Conservation (phyloP, 2,329 filamentous ascomycete genomes). For the Zasmidium angulare region DNA sequence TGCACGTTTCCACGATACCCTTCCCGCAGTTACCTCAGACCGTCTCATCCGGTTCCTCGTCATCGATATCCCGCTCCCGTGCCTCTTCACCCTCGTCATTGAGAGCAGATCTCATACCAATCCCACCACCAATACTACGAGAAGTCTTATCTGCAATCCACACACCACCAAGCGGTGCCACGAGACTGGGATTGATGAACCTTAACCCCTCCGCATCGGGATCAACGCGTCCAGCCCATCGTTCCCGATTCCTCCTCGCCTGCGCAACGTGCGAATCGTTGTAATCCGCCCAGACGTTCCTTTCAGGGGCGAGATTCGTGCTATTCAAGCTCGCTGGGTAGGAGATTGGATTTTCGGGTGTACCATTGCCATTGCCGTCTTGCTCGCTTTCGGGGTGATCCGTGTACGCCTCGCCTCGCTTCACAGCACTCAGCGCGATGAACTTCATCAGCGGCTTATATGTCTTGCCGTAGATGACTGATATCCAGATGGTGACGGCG, state of each 20-base stretch:
- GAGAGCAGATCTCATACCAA: background rate
- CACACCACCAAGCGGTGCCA: slow-evolving; percentile 49
- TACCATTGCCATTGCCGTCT: no score
- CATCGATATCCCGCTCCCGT: background rate
- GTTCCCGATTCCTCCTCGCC: slow-evolving; percentile 11
- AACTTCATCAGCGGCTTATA: slow-evolving; percentile 90
- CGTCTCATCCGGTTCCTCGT: background rate
- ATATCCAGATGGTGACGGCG: slow-evolving; percentile 82
- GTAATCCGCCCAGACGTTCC: slow-evolving; percentile 40
- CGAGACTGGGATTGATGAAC: slow-evolving; percentile 76
- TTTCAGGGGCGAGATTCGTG: slow-evolving; percentile 34
- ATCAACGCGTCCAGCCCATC: slow-evolving; percentile 6
- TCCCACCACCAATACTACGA: background rate
- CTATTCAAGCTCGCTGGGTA: slow-evolving; percentile 23
- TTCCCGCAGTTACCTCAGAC: background rate
- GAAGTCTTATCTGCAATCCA: slow-evolving; percentile 30
- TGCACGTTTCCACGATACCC: no score
- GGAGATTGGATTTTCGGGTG: slow-evolving; percentile 17
- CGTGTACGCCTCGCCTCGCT: slow-evolving; percentile 56
- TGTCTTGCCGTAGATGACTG: slow-evolving; percentile 73
- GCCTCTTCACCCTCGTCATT: background rate
- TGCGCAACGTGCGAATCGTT: slow-evolving; percentile 7
- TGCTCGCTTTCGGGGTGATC: slow-evolving; percentile 30
- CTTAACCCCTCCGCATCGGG: slow-evolving; percentile 52
- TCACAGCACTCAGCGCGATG: slow-evolving; percentile 85